Conservation (phyloP, 148 eudicot species). For the Camellia japonica region DNA sequence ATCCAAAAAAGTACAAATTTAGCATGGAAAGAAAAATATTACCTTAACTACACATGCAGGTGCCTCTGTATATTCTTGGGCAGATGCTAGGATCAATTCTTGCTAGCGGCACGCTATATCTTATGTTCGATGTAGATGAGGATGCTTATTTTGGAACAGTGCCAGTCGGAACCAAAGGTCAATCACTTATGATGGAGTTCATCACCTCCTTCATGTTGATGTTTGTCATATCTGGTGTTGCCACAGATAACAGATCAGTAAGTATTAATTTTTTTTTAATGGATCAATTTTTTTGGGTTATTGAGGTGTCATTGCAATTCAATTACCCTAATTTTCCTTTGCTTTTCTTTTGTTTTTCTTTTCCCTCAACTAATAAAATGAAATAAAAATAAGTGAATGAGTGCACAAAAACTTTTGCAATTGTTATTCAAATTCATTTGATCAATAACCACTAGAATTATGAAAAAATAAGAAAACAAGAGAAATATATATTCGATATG, state of each 20-base stretch:
- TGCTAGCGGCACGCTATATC: conserved; percentile 48
- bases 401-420: too few species aligned
- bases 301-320: too few species aligned
- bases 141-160: conserved; percentile 44
- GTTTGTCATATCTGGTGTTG: conserved; percentile 69
- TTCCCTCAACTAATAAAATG: too few species aligned
- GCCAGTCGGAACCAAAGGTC: conserved; percentile 52
- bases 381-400: too few species aligned
- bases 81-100: conserved; percentile 52
- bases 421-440: too few species aligned
- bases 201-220: conserved; percentile 51
- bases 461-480: too few species aligned
- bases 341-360: too few species aligned
- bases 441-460: too few species aligned
- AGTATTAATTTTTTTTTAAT: not conserved
- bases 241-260: conserved; percentile 50
- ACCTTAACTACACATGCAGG: conserved; percentile 27
- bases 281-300: not conserved
- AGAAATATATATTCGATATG: too few species aligned
- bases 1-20: not conserved
- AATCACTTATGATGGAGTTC: conserved; percentile 45
- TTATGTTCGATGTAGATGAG: conserved; percentile 34
- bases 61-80: conserved; percentile 46
- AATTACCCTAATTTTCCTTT: too few species aligned
- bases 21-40: not conserved